Evolutionary conservation across 2,329 filamentous ascomycete genomes (phyloP), one percentile per base, ranked within the genome.

Genomic region (Neofusicoccum cordaticola): DNA sequence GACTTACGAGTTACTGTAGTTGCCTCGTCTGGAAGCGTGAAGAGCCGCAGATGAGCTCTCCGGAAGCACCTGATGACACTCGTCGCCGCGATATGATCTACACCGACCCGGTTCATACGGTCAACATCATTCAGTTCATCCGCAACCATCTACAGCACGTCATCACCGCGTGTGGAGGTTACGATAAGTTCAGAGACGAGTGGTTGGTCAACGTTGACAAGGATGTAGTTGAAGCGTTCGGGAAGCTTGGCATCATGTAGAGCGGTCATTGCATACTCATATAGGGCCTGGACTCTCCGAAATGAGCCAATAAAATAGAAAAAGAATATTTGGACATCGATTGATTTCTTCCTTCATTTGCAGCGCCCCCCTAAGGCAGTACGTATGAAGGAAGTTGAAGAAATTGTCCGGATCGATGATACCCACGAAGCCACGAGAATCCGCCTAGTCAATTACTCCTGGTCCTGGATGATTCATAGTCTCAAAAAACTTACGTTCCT

Each of bases 181-280:
- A 89, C 69, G 81, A 85, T 57, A 78, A 73, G 2, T 94, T 95
- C 74, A 83, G 88, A 73, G 82, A 85, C 63, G 83, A 88, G 58
- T 93, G 88, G 86, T 77, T 87, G 13, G 82, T 82, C n/a, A 90
- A 93, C 67, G 90, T 95, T 31, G 91, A 95, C 74, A 83, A 83
- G 69, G 88, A 93, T 66, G 85, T 93, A 15, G 70, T 94, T 67
- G 80, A 80, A 11, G 85, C 82, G n/a, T 94, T 93, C 69, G 69
- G 69, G 0, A 72, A 73, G 65, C 50, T 78, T 68, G 75, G 75
- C 0, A 73, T 78, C 6, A 76, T 78, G 75, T 77, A 53, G 39
- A 34, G 34, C 12, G 6, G 17, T 7, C 34, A 34, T 6, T 45
- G 44, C 56, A 13, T 12, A n/a, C 12, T 17, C n/a, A 42, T 12